Evolutionary conservation across 2,329 filamentous ascomycete genomes (phyloP).

Genomic region (Colletotrichum tropicicola): DNA sequence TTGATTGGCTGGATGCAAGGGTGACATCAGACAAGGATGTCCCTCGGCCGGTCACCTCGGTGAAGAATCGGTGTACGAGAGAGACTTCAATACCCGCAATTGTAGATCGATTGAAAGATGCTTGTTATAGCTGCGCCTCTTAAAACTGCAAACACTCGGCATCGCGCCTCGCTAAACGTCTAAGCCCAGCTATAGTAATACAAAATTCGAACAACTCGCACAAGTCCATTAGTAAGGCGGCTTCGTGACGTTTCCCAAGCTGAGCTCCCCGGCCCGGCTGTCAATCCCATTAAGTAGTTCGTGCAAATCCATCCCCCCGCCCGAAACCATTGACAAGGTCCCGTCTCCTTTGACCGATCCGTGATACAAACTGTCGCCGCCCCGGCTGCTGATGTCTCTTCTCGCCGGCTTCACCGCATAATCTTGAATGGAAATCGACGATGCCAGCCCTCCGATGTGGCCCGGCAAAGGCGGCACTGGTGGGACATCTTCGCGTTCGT

Average conservation of each 20-base stretch:
- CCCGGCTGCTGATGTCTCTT: constrained; percentile 52
- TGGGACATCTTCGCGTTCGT: constrained; percentile 53
- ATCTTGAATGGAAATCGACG: constrained; percentile 45
- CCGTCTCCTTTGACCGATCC: constrained; percentile 29
- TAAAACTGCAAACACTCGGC: constrained; percentile 22
- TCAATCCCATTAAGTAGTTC: constrained; percentile 61
- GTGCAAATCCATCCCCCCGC: constrained; percentile 55
- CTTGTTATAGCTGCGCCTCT: neutral
- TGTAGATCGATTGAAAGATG: neutral
- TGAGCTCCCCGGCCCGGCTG: constrained; percentile 54
- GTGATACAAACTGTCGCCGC: constrained; percentile 44
- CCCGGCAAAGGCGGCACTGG: constrained; percentile 65
- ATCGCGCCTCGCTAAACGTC: constrained; percentile 27
- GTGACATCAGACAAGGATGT: constrained; percentile 11
- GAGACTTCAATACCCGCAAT: neutral
- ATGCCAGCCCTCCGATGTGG: constrained; percentile 39
- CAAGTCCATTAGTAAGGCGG: constrained; percentile 54
- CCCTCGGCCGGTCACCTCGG: neutral
- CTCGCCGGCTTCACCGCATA: constrained; percentile 43
- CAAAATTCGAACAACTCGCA: constrained; percentile 6
- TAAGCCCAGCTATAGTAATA: constrained; percentile 27
- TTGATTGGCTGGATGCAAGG: constrained; percentile 14
- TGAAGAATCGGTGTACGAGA: constrained; percentile 7
- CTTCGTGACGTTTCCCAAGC: constrained; percentile 54
- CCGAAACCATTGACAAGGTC: constrained; percentile 44